Evolutionary conservation across 2,329 filamentous ascomycete genomes (phyloP), one percentile per base, ranked within the genome.

Genomic region (Fusarium keratoplasticum): DNA sequence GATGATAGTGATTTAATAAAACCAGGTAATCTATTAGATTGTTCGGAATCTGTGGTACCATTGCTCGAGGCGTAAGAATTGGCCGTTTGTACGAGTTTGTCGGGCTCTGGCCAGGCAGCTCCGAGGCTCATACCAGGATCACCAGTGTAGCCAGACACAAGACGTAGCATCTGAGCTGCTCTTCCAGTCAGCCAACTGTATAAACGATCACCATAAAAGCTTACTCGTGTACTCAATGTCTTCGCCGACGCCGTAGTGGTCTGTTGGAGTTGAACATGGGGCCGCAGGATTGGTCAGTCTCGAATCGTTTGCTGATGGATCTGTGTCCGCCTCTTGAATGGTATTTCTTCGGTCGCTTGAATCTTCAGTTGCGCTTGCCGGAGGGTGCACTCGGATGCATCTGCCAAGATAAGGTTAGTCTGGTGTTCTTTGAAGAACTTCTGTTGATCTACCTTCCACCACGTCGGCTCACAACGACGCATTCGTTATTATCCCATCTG

Each of bases 1-100:
- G 89, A 82, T 0, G 95, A 94, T 3, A 97, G 86, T n/a, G 94
- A 91, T 76, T 93, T 93, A 79, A 98, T 91, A 79, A 94, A 98
- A 25, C 83, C 83, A 33, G 90, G 90, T 20, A 91, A 36, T n/a
- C 8, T 29, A 14, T 42, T 44, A 4, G n/a, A 9, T 8, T 40
- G 11, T 29, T 33, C 20, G 16, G 25, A 61, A 2, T 22, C 25
- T 1, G 20, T 13, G 2, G 44, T 11, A 0, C 6, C 16, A 8
- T n/a, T 29, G 6, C 82, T 67, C 90, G 85, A 47, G 86, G 73
- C 61, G 5, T 33, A 27, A 3, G 40, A n/a, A 13, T 35, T 18
- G 9, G 58, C n/a, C 11, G n/a, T 22, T 2, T 3, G 38, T 27
- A 31, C 5, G 31, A n/a, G 40, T 27, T 47, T 42, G 6, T 61